Percentiles rank a stretch among this genome's conserved stretches.
phyloP scores from a whole-genome alignment of 805 yeast species.

The Ogataea trehalophila region DNA sequence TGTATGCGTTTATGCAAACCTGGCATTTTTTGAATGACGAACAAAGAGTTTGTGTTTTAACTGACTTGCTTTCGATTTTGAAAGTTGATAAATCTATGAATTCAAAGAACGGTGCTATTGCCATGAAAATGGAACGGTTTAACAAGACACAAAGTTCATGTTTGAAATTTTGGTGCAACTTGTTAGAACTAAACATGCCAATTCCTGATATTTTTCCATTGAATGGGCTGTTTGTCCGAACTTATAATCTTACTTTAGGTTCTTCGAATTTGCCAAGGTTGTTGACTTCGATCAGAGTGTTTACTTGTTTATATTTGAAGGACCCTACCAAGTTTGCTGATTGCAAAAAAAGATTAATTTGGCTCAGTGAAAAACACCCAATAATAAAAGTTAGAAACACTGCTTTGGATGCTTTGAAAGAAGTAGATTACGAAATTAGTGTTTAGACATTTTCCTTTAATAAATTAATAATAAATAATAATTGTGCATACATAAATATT shows the following conservation, averaged over 20 bases:
- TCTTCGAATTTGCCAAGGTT: conserved; percentile 38
- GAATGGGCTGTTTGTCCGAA: conserved; percentile 38
- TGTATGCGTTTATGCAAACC: conserved; percentile 32
- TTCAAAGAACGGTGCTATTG: neutral
- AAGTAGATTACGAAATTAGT: conserved; percentile 11
- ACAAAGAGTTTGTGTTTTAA: conserved; percentile 13
- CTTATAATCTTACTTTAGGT: conserved; percentile 54
- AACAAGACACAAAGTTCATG: conserved; percentile 21
- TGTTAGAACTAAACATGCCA: conserved; percentile 35
- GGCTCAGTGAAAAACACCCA: conserved; percentile 25
- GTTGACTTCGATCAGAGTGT: conserved; percentile 36
- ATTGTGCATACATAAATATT: neutral
- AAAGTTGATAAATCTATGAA: conserved; percentile 16
- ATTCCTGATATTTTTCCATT: conserved; percentile 30
- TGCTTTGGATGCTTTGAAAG: conserved; percentile 20
- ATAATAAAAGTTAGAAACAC: conserved; percentile 10
- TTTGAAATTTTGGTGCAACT: conserved; percentile 29
- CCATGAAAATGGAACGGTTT: conserved; percentile 9
- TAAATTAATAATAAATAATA: neutral
- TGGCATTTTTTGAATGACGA: conserved; percentile 11
- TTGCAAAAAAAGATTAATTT: conserved; percentile 18
- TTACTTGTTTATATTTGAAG: conserved; percentile 33
- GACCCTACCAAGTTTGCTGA: conserved; percentile 10
- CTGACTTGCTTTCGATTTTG: conserved; percentile 25
- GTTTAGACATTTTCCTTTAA: too few relatives aligned